A percentile compares a stretch with the other conserved stretches of the same genome.
Conservation (phyloP, 768 basidiomycete species). For the Boletus bicolor region DNA sequence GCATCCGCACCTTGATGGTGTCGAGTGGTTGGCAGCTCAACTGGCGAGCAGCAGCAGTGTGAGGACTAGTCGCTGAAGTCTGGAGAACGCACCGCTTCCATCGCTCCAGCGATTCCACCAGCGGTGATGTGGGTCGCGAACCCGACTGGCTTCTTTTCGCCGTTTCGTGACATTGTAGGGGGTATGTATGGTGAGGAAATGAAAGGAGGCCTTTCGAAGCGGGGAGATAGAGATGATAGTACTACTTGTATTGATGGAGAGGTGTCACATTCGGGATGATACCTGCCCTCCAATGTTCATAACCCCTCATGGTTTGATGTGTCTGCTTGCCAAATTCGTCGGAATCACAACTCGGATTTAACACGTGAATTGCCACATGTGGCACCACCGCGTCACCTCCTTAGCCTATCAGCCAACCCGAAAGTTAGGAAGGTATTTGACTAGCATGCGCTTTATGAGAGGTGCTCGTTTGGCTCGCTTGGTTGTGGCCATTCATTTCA, state of each 20-base stretch:
- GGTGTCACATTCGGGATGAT: neutral
- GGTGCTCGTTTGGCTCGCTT: too few relatives aligned
- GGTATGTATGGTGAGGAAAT: neutral
- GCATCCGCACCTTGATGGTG: constrained; percentile 99
- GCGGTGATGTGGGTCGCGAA: constrained; percentile 91
- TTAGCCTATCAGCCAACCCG: neutral
- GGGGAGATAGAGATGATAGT: neutral
- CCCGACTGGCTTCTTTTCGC: constrained; percentile 72
- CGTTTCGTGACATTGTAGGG: constrained; percentile 48
- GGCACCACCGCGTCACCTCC: constrained; percentile 21
- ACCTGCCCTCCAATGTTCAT: neutral
- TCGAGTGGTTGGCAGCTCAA: constrained; percentile 89
- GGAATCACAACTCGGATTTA: constrained; percentile 13
- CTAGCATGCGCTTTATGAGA: too few relatives aligned
- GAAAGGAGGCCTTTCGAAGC: neutral
- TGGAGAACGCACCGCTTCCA: constrained; percentile 70
- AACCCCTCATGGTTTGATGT: constrained; percentile 21
- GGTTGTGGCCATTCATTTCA: too few relatives aligned
- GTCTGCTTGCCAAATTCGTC: constrained; percentile 3
- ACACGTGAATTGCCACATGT: constrained; percentile 31
- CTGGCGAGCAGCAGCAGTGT: constrained; percentile 33
- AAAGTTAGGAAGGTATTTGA: too few relatives aligned
- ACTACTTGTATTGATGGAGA: neutral
- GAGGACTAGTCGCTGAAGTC: neutral
- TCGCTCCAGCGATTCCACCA: constrained; percentile 90